Conservation (phyloP, 225 moss, liverwort and hornwort species). For the Physcomitrellopsis africana region DNA sequence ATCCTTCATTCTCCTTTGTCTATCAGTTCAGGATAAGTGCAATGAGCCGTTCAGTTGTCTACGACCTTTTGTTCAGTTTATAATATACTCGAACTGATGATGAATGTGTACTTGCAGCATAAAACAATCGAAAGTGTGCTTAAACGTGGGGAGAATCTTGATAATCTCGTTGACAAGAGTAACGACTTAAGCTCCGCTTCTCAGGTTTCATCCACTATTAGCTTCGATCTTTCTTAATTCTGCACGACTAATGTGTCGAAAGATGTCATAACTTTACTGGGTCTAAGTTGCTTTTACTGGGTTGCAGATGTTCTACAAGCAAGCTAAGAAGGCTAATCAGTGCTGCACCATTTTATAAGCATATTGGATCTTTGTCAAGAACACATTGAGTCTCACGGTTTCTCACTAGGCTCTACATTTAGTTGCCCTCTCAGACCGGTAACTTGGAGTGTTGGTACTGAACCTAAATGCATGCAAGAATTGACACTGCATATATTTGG, state of each 20-base stretch:
- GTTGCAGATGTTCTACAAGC: conserved; percentile 73
- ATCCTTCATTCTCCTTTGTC: neutral
- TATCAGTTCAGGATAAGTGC: neutral
- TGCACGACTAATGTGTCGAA: neutral
- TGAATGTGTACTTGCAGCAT: conserved; percentile 3
- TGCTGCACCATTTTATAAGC: conserved; percentile 73
- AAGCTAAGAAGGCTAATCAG: conserved; percentile 76
- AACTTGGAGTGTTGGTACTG: conserved; percentile 39
- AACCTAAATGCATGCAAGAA: conserved; percentile 44
- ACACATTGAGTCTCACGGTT: neutral
- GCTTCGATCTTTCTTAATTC: neutral
- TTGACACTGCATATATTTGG: conserved; percentile 33
- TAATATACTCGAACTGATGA: neutral
- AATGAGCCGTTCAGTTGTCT: neutral
- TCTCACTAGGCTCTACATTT: conserved; percentile 37
- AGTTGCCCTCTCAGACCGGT: conserved; percentile 37
- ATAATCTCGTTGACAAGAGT: too few species aligned
- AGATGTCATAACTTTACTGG: neutral
- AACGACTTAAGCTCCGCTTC: too few species aligned
- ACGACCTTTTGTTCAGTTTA: neutral
- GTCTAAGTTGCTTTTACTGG: conserved; percentile 1
- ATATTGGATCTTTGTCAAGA: conserved; percentile 20
- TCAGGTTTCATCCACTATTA: neutral
- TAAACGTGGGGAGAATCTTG: too few species aligned
- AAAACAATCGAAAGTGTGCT: too few species aligned